phyloP scores from a whole-genome alignment of 805 yeast genomes.

The Hanseniaspora hatyaiensis region DNA sequence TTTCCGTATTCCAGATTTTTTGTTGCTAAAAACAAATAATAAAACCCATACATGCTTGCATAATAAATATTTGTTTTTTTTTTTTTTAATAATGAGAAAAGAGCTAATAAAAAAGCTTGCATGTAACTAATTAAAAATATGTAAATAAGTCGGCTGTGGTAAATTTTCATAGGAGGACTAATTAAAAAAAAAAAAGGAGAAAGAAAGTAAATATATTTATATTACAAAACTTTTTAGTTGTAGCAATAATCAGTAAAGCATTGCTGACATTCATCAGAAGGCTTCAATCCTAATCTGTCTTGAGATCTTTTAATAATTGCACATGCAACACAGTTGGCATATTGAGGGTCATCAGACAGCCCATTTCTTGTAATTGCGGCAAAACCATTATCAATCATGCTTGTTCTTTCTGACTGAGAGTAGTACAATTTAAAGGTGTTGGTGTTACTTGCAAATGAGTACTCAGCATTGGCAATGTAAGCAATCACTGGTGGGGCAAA shows the following conservation, averaged over 20 bases:
- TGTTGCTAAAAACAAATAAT: no score
- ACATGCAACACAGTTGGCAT: slow-evolving; percentile 69
- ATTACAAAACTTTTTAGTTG: no score
- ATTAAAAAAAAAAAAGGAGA: no score
- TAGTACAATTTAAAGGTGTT: slow-evolving; percentile 61
- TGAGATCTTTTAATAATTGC: slow-evolving; percentile 69
- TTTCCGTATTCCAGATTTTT: no score
- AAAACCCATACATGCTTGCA: no score
- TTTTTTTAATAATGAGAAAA: no score
- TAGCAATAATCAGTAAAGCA: slow-evolving; percentile 66
- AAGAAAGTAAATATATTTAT: no score
- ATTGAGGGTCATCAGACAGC: slow-evolving; percentile 53
- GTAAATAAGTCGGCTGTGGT: no score
- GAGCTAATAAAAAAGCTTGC: no score
- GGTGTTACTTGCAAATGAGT: slow-evolving; percentile 53
- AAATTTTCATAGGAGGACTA: no score
- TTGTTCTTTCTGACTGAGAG: slow-evolving; percentile 42
- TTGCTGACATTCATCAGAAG: slow-evolving; percentile 53
- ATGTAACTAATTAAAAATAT: no score
- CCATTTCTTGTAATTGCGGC: slow-evolving; percentile 56
- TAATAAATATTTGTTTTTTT: no score
- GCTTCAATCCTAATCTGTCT: slow-evolving; percentile 50
- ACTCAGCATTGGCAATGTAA: slow-evolving; percentile 63
- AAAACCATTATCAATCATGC: slow-evolving; percentile 62
- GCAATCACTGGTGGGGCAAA: slow-evolving; percentile 60